Evolutionary conservation across 2,329 filamentous ascomycete genomes (phyloP).

Genomic region (Elsinoe arachidis): DNA sequence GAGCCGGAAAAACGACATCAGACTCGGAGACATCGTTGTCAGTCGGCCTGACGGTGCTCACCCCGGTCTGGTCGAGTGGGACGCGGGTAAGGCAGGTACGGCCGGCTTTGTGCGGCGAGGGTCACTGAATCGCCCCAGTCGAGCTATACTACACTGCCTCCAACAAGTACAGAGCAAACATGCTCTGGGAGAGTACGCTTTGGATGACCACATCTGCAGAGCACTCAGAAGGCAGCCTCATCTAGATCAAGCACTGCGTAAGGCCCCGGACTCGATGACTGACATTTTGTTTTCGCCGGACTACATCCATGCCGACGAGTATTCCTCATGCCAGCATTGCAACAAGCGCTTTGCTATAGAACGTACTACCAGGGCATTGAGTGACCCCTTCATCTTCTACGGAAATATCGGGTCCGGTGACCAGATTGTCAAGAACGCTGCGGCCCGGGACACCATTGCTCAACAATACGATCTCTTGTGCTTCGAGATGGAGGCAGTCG

Average conservation of each 20-base stretch:
- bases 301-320: neutral
- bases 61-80: slow-evolving; percentile 23
- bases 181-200: neutral
- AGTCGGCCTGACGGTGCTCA: slow-evolving; percentile 16
- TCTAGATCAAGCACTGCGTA: neutral
- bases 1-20: slow-evolving; percentile 17
- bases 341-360: neutral
- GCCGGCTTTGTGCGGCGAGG: neutral
- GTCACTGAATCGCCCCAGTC: neutral
- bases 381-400: slow-evolving; percentile 24
- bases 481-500: slow-evolving; percentile 18
- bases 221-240: no score
- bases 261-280: neutral
- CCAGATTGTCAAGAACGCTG: slow-evolving; percentile 15
- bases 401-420: slow-evolving; percentile 35
- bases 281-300: neutral
- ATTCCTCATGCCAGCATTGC: neutral
- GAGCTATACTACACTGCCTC: neutral
- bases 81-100: slow-evolving; percentile 18
- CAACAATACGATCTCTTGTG: slow-evolving; percentile 13
- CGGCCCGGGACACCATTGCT: neutral
- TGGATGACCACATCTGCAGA: neutral
- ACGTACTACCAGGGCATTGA: neutral
- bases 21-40: slow-evolving; percentile 24
- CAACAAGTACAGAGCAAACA: neutral